A percentile compares a stretch with the other conserved stretches of the same genome.
phyloP scores from a whole-genome alignment of 192 early-diverging fungal species.

The Geranomyces michiganensis region DNA sequence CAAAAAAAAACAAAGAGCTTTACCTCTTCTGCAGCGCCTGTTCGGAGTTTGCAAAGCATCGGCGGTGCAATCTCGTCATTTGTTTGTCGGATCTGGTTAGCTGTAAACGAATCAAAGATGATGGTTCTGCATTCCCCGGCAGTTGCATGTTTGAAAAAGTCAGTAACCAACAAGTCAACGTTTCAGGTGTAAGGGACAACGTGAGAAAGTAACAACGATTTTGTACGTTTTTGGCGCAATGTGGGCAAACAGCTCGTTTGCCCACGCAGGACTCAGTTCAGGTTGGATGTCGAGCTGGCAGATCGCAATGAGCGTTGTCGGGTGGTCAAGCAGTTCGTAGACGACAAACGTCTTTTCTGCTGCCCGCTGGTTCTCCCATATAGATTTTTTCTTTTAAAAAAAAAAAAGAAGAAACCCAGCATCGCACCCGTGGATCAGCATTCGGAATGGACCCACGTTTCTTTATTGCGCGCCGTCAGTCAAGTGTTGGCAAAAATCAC shows the following conservation, averaged over 20 bases:
- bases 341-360: neutral
- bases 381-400: neutral
- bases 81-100: neutral
- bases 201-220: neutral
- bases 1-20: no score
- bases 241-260: neutral
- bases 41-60: neutral
- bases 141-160: no score
- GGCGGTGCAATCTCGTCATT: conserved; percentile 5
- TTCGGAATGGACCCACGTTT: no score
- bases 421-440: neutral
- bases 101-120: conserved; percentile 3
- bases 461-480: no score
- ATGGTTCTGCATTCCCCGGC: conserved; percentile 12
- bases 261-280: conserved; percentile 1
- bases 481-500: no score
- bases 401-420: neutral
- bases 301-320: neutral
- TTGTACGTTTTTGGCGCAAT: neutral
- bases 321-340: neutral
- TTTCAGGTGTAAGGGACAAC: neutral
- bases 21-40: neutral
- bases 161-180: no score
- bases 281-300: neutral
- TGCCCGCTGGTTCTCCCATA: neutral